A percentile compares a stretch with the other conserved stretches of the same genome.
Evolutionary conservation across 1,139 yeast genomes (phyloP).

Genomic region (Saccharomyces uvarum): DNA sequence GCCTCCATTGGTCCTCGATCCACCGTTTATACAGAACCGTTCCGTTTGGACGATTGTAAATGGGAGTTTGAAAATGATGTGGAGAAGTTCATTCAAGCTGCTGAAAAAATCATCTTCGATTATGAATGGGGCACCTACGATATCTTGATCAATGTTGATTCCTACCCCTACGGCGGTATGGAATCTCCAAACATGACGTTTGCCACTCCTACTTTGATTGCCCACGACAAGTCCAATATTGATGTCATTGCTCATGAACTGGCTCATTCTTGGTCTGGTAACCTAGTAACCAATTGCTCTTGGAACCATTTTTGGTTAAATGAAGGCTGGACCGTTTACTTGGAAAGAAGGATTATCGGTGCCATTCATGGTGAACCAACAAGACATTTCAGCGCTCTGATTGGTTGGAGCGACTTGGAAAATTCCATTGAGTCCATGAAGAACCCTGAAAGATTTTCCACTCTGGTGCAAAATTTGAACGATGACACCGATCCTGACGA

Average conservation of each 20-base stretch:
- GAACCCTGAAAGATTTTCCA: constrained; percentile 45
- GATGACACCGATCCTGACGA: constrained; percentile 76
- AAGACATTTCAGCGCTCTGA: constrained; percentile 74
- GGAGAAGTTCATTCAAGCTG: constrained; percentile 74
- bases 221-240: constrained; percentile 80
- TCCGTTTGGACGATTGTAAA: constrained; percentile 56
- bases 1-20: constrained; percentile 83
- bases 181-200: constrained; percentile 88
- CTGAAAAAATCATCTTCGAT: constrained; percentile 58
- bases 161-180: constrained; percentile 95
- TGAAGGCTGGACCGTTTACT: constrained; percentile 93
- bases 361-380: constrained; percentile 66
- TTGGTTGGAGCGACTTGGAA: constrained; percentile 81
- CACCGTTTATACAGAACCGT: constrained; percentile 71
- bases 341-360: constrained; percentile 78
- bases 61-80: constrained; percentile 75
- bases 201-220: constrained; percentile 82
- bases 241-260: constrained; percentile 88
- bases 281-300: constrained; percentile 78
- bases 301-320: constrained; percentile 95
- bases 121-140: constrained; percentile 86
- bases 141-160: constrained; percentile 68
- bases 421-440: constrained; percentile 59
- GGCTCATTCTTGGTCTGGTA: constrained; percentile 91
- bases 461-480: constrained; percentile 61